Percentiles rank a stretch among this genome's conserved stretches.
phyloP scores from a whole-genome alignment of 257 asterid genomes.

The Salvia hispanica region DNA sequence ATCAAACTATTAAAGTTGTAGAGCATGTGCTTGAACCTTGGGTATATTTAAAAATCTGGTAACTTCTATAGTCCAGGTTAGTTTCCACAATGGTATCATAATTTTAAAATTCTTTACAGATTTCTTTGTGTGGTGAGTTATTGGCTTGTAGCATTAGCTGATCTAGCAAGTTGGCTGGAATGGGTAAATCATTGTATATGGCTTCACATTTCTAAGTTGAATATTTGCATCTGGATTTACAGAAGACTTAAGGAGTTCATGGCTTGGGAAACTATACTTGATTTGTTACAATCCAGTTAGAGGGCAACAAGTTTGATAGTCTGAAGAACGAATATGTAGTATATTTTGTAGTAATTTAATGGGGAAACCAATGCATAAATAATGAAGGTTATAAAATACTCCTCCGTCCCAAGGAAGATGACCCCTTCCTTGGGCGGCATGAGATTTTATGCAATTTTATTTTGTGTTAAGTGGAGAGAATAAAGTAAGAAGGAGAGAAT shows the following conservation, averaged over 20 bases:
- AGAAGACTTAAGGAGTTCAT: neutral
- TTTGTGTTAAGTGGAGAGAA: too few relatives aligned
- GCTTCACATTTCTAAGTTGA: constrained; percentile 1
- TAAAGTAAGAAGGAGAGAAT: too few relatives aligned
- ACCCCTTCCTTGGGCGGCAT: too few relatives aligned
- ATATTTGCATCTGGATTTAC: neutral
- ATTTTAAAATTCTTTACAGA: neutral
- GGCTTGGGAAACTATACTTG: neutral
- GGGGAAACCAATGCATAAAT: neutral
- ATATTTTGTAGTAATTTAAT: neutral
- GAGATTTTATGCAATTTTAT: too few relatives aligned
- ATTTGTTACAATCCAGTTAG: neutral
- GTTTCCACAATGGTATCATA: neutral
- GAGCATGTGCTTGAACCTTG: neutral
- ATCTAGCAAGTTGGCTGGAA: neutral
- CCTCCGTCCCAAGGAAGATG: too few relatives aligned
- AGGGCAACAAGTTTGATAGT: neutral
- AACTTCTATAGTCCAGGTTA: constrained; percentile 1
- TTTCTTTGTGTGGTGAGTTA: neutral
- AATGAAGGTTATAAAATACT: neutral
- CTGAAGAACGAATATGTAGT: neutral
- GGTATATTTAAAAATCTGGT: constrained; percentile 1
- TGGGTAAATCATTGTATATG: neutral
- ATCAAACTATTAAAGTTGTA: constrained; percentile 7
- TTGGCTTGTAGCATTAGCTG: neutral